Conservation (phyloP, 768 basidiomycete genomes). For the Tricholomella constricta region DNA sequence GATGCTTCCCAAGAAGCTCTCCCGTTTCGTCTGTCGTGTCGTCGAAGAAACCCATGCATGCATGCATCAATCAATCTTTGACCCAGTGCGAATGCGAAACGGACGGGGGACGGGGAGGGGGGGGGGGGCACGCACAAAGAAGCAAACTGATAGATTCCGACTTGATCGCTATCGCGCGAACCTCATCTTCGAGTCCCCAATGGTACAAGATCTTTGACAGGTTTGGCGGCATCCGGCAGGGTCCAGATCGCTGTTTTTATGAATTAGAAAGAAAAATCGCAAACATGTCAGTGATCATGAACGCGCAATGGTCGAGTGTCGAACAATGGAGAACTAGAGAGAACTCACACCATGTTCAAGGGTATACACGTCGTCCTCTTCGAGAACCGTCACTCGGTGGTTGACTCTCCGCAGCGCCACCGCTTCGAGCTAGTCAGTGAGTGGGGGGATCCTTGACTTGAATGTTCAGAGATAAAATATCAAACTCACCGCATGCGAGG, state of each 20-base stretch:
- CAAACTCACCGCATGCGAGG: slow-evolving; percentile 37
- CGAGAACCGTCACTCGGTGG: slow-evolving; percentile 56
- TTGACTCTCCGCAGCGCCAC: slow-evolving; percentile 53
- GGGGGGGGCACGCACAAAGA: slow-evolving; percentile 10
- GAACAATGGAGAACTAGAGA: not conserved
- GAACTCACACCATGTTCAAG: not conserved
- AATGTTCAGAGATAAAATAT: not conserved
- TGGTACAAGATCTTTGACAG: slow-evolving; percentile 54
- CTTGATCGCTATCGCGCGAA: slow-evolving; percentile 16
- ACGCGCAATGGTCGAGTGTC: not conserved
- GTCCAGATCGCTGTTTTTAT: slow-evolving; percentile 27
- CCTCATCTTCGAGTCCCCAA: slow-evolving; percentile 47
- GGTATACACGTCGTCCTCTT: slow-evolving; percentile 26
- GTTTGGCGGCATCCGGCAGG: slow-evolving; percentile 48
- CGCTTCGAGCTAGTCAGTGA: slow-evolving; percentile 28
- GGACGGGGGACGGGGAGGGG: too few species aligned
- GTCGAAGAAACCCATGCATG: not conserved
- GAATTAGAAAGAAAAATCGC: too few species aligned
- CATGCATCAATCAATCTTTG: too few species aligned
- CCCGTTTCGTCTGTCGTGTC: slow-evolving; percentile 53
- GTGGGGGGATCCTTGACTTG: too few species aligned
- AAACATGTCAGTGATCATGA: too few species aligned
- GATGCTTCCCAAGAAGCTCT: slow-evolving; percentile 45
- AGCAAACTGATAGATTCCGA: slow-evolving; percentile 20
- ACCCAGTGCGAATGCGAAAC: too few species aligned